Evolutionary conservation across 2,329 filamentous ascomycete species (phyloP).

Genomic region (Fusarium sp.): DNA sequence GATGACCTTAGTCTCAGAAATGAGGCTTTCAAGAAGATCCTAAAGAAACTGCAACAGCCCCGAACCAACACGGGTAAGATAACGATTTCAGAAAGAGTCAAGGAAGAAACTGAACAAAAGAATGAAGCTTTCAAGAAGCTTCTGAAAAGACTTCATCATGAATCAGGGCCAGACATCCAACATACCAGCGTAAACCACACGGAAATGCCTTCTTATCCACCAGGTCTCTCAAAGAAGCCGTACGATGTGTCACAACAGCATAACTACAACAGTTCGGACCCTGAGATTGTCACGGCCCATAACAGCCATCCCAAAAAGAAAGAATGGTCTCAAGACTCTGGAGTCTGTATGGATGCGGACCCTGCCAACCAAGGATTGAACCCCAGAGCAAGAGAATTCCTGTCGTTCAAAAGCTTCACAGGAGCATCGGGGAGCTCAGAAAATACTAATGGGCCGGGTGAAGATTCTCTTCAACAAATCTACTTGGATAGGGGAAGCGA

Average conservation of each 20-base stretch:
- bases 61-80: neutral
- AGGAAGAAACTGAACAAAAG: constrained; percentile 7
- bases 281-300: constrained; percentile 11
- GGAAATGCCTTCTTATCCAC: neutral
- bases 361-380: constrained; percentile 45
- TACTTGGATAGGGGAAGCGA: neutral
- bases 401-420: constrained; percentile 43
- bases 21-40: constrained; percentile 45
- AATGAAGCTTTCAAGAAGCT: constrained; percentile 47
- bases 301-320: neutral
- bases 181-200: constrained; percentile 1
- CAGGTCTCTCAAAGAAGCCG: neutral
- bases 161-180: neutral
- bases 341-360: constrained; percentile 21
- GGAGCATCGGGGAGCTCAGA: neutral
- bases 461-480: neutral
- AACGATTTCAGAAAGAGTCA: neutral
- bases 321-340: constrained; percentile 38
- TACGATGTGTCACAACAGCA: neutral
- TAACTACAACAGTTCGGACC: constrained; percentile 17
- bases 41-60: constrained; percentile 44
- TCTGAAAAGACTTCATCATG: constrained; percentile 46
- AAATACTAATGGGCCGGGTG: neutral
- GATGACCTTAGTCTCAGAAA: constrained; percentile 26
- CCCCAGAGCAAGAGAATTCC: constrained; percentile 52